A percentile compares a stretch with the other conserved stretches of the same genome.
Conservation (phyloP, 495 filamentous ascomycete species). For the Filosporella fistucella region DNA sequence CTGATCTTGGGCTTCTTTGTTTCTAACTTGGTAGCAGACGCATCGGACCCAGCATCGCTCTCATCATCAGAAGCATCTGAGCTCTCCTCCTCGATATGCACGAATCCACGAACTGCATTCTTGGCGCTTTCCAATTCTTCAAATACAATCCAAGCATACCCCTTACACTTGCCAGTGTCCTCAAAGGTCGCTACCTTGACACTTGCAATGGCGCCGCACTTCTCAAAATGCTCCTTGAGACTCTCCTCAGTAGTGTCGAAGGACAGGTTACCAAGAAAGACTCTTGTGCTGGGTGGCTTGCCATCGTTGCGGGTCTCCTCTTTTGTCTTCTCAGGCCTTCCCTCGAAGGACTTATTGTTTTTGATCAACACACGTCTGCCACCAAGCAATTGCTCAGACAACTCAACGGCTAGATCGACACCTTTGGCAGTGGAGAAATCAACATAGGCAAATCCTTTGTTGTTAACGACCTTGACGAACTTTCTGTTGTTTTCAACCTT, state of each 20-base stretch:
- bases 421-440: conserved; percentile 72
- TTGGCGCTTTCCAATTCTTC: conserved; percentile 67
- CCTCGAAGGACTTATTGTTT: conserved; percentile 79
- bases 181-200: conserved; percentile 92
- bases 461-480: conserved; percentile 38
- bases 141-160: conserved; percentile 93
- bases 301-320: conserved; percentile 33
- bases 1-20: conserved; percentile 53
- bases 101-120: conserved; percentile 77
- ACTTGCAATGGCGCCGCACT: conserved; percentile 74
- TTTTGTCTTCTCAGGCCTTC: conserved; percentile 51
- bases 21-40: conserved; percentile 24
- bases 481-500: conserved; percentile 26
- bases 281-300: conserved; percentile 64
- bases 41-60: conserved; percentile 29
- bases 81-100: conserved; percentile 54
- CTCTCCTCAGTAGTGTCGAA: conserved; percentile 83
- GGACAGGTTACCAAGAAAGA: conserved; percentile 89
- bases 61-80: conserved; percentile 51
- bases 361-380: conserved; percentile 88
- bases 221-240: conserved; percentile 70
- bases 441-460: conserved; percentile 94
- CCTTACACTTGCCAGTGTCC: conserved; percentile 96
- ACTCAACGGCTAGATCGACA: conserved; percentile 64
- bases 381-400: conserved; percentile 72